Evolutionary conservation across 169 alveolate genomes (phyloP).

Genomic region (Plasmodium relictum): DNA sequence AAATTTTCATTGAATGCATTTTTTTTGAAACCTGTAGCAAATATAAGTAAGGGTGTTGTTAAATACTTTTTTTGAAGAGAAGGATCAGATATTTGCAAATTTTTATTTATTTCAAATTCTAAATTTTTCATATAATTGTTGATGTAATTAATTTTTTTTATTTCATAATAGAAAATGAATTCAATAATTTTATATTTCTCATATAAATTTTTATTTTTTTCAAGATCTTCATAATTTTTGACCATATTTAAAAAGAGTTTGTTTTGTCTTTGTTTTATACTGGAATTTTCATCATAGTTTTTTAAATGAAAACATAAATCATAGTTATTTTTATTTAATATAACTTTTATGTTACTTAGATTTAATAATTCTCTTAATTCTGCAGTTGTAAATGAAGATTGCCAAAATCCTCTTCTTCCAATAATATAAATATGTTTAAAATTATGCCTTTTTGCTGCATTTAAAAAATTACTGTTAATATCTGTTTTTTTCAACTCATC

Average conservation of each 20-base stretch:
- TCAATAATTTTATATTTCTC: constrained; percentile 51
- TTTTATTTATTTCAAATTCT: constrained; percentile 44
- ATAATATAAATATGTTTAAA: constrained; percentile 57
- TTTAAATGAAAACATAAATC: constrained; percentile 37
- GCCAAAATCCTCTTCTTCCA: constrained; percentile 63
- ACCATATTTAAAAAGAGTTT: constrained; percentile 62
- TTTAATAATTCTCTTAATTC: constrained; percentile 64
- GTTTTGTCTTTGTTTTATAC: constrained; percentile 55
- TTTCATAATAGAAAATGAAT: constrained; percentile 58
- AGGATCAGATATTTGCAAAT: constrained; percentile 3
- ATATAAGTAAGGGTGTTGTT: constrained; percentile 51
- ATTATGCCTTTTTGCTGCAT: constrained; percentile 13
- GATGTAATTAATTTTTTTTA: constrained; percentile 15
- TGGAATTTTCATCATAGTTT: constrained; percentile 43
- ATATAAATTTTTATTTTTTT: constrained; percentile 62
- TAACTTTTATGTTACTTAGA: constrained; percentile 35
- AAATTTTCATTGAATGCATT: constrained; percentile 30
- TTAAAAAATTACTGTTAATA: constrained; percentile 33
- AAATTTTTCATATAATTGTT: constrained; percentile 33
- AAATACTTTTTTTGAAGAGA: constrained; percentile 2
- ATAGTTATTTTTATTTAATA: constrained; percentile 57
- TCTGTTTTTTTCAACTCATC: constrained; percentile 58
- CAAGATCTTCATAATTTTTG: constrained; percentile 33
- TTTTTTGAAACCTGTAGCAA: constrained; percentile 73
- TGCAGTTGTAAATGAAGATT: constrained; percentile 60